Conservation (phyloP, 2,329 filamentous ascomycete species). For the Parafenestella ontariensis region DNA sequence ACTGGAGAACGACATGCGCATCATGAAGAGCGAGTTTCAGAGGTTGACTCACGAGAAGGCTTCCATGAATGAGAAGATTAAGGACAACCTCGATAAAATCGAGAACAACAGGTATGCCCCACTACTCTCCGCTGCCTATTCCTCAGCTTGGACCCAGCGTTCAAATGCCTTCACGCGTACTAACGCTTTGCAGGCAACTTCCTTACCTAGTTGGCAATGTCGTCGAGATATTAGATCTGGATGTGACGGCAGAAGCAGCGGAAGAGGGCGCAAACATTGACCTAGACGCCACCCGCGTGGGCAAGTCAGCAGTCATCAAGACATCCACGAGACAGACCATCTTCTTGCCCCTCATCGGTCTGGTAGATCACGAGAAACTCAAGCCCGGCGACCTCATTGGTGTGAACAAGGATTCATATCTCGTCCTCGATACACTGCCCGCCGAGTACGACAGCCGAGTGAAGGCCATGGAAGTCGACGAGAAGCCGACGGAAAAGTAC, state of each 20-base stretch:
- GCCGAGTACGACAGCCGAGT: slow-evolving; percentile 98
- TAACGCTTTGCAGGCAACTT: slow-evolving; percentile 72
- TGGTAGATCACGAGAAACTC: slow-evolving; percentile 93
- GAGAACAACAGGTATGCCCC: slow-evolving; percentile 87
- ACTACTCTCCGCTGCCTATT: not conserved
- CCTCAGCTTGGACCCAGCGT: not conserved
- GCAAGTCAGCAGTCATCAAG: slow-evolving; percentile 99
- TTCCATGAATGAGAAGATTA: slow-evolving; percentile 98
- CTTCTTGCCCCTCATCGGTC: slow-evolving; percentile 94
- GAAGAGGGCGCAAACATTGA: slow-evolving; percentile 99
- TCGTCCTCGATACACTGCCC: slow-evolving; percentile 93
- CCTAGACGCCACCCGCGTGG: slow-evolving; percentile 92
- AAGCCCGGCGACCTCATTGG: slow-evolving; percentile 97
- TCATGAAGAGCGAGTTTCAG: slow-evolving; percentile 98
- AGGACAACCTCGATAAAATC: slow-evolving; percentile 98
- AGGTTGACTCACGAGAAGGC: slow-evolving; percentile 94
- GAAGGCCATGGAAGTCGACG: slow-evolving; percentile 99
- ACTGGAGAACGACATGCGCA: slow-evolving; percentile 95
- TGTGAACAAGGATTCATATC: slow-evolving; percentile 98
- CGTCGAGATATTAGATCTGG: slow-evolving; percentile 94
- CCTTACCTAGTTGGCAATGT: slow-evolving; percentile 99
- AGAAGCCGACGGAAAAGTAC: slow-evolving; percentile 99
- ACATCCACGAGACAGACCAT: slow-evolving; percentile 98
- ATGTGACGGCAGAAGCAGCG: slow-evolving; percentile 92
- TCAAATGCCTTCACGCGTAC: slow-evolving; percentile 1